phyloP scores from a whole-genome alignment of 1,284 basidiomycete species.

The Ustilago cynodontis region DNA sequence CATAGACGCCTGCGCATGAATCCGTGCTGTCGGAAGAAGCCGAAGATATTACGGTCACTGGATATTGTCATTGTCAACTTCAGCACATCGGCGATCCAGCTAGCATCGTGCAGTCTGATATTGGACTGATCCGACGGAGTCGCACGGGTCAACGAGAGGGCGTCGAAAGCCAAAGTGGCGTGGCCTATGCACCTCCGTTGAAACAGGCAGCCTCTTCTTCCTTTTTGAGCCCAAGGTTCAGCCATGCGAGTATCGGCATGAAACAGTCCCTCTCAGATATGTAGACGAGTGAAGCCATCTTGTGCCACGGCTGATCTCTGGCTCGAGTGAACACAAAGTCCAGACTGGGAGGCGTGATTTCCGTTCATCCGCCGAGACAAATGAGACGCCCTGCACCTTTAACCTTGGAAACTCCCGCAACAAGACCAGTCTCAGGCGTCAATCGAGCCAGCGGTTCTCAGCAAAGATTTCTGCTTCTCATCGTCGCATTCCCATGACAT shows the following conservation, averaged over 20 bases:
- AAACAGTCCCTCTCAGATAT: neutral
- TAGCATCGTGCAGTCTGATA: no score
- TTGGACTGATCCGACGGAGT: no score
- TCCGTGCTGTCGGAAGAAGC: neutral
- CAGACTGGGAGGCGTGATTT: neutral
- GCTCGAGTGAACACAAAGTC: neutral
- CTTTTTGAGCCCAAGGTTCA: neutral
- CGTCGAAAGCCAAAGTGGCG: neutral
- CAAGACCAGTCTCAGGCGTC: neutral
- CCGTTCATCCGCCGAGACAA: neutral
- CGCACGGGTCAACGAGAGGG: neutral
- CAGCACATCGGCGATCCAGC: neutral
- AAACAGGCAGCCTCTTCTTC: neutral
- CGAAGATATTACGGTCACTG: no score
- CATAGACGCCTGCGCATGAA: neutral
- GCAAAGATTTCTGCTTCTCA: neutral
- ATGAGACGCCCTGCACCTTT: neutral
- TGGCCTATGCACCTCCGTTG: neutral
- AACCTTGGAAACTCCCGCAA: neutral
- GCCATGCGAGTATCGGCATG: constrained; percentile 12
- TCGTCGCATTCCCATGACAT: constrained; percentile 1
- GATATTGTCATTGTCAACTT: neutral
- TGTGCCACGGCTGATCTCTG: no score
- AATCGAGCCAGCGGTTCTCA: neutral
- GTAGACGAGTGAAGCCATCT: neutral